A percentile compares a stretch with the other conserved stretches of the same genome.
phyloP scores from a whole-genome alignment of 352 stramenopile genomes.

The Phytophthora citricola region DNA sequence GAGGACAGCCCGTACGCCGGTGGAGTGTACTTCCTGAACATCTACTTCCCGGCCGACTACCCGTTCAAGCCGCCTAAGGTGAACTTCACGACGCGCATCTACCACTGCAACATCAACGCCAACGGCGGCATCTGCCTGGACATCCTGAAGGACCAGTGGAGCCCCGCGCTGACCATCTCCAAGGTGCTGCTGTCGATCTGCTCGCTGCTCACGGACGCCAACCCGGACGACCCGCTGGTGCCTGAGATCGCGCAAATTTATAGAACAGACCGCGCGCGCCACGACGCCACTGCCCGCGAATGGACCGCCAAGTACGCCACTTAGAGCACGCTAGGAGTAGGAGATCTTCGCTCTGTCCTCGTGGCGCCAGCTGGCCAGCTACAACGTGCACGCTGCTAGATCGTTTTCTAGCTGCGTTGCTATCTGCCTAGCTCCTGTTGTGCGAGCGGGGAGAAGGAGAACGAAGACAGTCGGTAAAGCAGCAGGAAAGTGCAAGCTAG shows the following conservation, averaged over 20 bases:
- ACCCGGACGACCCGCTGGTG: slow-evolving; percentile 98
- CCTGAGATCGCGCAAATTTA: slow-evolving; percentile 94
- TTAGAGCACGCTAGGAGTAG: slow-evolving; percentile 83
- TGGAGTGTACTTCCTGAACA: slow-evolving; percentile 99
- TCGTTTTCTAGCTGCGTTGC: slow-evolving; percentile 6
- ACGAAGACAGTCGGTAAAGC: slow-evolving; percentile 32
- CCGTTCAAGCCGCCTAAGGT: slow-evolving; percentile 99
- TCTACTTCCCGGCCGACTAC: slow-evolving; percentile 99
- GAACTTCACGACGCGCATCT: slow-evolving; percentile 99
- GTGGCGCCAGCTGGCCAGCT: slow-evolving; percentile 1
- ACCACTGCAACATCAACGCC: slow-evolving; percentile 99
- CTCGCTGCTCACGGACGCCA: slow-evolving; percentile 99
- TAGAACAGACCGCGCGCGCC: slow-evolving; percentile 92
- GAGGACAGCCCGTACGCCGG: slow-evolving; percentile 98
- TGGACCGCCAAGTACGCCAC: slow-evolving; percentile 99
- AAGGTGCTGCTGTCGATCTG: slow-evolving; percentile 99
- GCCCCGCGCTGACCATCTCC: slow-evolving; percentile 98
- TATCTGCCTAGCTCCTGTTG: slow-evolving; percentile 10
- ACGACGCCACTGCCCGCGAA: slow-evolving; percentile 96
- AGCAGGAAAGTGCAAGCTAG: slow-evolving; percentile 44
- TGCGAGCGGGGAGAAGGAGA: slow-evolving; percentile 13
- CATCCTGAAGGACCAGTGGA: slow-evolving; percentile 99
- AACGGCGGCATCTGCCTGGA: slow-evolving; percentile 99
- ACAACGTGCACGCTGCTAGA: slow-evolving; percentile 3
- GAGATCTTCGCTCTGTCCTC: slow-evolving; percentile 32